Evolutionary conservation across 2,329 filamentous ascomycete genomes (phyloP).

Genomic region (Nothopassalora personata): DNA sequence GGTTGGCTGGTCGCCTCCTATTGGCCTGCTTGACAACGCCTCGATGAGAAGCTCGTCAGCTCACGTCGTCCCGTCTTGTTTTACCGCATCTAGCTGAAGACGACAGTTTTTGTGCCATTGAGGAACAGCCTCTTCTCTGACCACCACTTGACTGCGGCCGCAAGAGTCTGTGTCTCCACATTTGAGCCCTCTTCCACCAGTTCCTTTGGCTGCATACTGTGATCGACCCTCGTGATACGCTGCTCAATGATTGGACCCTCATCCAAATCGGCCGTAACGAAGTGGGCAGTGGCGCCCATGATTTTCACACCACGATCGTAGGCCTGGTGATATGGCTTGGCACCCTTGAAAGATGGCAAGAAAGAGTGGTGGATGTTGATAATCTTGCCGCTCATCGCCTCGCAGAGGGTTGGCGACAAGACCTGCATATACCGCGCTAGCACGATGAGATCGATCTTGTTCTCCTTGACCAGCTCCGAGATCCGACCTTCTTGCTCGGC

Average conservation of each 20-base stretch:
- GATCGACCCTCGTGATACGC: slow-evolving; percentile 69
- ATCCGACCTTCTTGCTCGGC: slow-evolving; percentile 65
- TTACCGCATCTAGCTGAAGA: slow-evolving; percentile 51
- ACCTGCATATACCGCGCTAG: slow-evolving; percentile 87
- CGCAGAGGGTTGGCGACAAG: slow-evolving; percentile 66
- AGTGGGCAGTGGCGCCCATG: slow-evolving; percentile 79
- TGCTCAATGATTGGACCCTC: slow-evolving; percentile 88
- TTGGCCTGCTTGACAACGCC: no score
- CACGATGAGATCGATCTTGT: slow-evolving; percentile 72
- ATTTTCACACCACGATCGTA: slow-evolving; percentile 85
- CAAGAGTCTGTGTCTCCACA: slow-evolving; percentile 76
- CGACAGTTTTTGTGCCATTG: slow-evolving; percentile 74
- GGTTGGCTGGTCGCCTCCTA: no score
- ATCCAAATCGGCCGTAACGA: slow-evolving; percentile 77
- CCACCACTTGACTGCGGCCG: slow-evolving; percentile 78
- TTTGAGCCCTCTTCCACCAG: slow-evolving; percentile 76
- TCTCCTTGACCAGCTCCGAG: slow-evolving; percentile 61
- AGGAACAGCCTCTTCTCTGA: slow-evolving; percentile 72
- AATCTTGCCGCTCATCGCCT: slow-evolving; percentile 75
- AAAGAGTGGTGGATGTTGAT: slow-evolving; percentile 92
- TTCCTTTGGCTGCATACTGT: slow-evolving; percentile 69
- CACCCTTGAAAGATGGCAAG: slow-evolving; percentile 81
- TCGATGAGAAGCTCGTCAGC: no score
- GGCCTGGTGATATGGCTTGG: slow-evolving; percentile 82
- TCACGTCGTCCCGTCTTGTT: background rate